A percentile compares a stretch with the other conserved stretches of the same genome.
phyloP scores from a whole-genome alignment of 2,329 filamentous ascomycete species.

The Thielaviopsis ethacetica region DNA sequence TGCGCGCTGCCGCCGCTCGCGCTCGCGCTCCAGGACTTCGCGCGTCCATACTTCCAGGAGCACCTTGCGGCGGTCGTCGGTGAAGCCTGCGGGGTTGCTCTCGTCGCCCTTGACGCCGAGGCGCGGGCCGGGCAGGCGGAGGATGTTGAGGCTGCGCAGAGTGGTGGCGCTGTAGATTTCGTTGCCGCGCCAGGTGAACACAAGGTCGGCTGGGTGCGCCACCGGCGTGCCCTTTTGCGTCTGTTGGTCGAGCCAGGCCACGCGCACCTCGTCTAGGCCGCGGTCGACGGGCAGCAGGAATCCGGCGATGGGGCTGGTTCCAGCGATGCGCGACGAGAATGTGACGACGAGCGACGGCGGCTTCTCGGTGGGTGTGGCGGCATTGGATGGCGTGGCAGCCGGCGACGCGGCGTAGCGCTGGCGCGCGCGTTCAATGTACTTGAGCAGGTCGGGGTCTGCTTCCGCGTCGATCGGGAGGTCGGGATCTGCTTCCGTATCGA shows the following conservation, averaged over 20 bases:
- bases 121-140: conserved; percentile 16
- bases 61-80: conserved; percentile 39
- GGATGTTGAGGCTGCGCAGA: conserved; percentile 49
- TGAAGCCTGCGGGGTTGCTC: conserved; percentile 26
- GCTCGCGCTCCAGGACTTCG: conserved; percentile 36
- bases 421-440: conserved; percentile 29
- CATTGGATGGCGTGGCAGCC: not conserved
- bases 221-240: conserved; percentile 24
- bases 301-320: conserved; percentile 21
- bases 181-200: conserved; percentile 64
- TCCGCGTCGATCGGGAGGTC: conserved; percentile 8
- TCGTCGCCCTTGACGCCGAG: conserved; percentile 24
- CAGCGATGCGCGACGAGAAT: conserved; percentile 40
- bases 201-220: conserved; percentile 36
- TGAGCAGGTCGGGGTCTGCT: conserved; percentile 27
- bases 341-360: not conserved
- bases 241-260: conserved; percentile 54
- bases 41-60: conserved; percentile 64
- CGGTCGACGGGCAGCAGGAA: not conserved
- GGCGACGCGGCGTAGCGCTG: conserved; percentile 15
- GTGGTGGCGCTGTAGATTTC: conserved; percentile 63
- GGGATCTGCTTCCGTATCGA: conserved; percentile 20
- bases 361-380: not conserved
- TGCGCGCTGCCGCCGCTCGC: conserved; percentile 22
- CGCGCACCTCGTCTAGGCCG: conserved; percentile 29